Percentiles rank a stretch among this genome's conserved stretches.
Conservation (phyloP, 2,329 filamentous ascomycete species). For the Cylindrodendrum hubeiense region DNA sequence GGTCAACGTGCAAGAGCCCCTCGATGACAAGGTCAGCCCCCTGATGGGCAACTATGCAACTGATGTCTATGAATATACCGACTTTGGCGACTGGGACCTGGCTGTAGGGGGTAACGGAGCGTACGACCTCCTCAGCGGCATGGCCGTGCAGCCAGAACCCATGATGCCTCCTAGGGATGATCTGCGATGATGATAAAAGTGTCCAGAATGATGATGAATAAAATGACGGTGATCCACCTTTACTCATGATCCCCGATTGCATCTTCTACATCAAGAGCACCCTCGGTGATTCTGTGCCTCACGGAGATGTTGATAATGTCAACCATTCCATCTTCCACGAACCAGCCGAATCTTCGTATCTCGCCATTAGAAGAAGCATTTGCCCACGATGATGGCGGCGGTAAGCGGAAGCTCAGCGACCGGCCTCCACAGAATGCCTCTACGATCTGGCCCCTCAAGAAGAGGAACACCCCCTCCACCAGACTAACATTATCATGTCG, state of each 20-base stretch:
- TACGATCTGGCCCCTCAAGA: conserved; percentile 43
- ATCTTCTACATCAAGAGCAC: conserved; percentile 33
- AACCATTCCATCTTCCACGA: conserved; percentile 47
- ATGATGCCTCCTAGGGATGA: conserved; percentile 41
- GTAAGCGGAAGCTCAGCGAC: conserved; percentile 46
- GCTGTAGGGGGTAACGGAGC: conserved; percentile 42
- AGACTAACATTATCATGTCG: conserved; percentile 47
- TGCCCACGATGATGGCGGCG: conserved; percentile 28
- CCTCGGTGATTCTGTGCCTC: conserved; percentile 33
- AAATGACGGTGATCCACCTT: conserved; percentile 4
- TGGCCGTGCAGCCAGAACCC: conserved; percentile 40
- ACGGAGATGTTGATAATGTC: conserved; percentile 43
- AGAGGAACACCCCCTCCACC: conserved; percentile 39
- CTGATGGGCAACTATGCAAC: conserved; percentile 42
- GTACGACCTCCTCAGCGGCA: conserved; percentile 46
- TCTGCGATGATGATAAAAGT: conserved; percentile 28
- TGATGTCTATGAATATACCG: conserved; percentile 48
- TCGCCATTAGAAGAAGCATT: conserved; percentile 19
- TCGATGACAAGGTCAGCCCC: conserved; percentile 46
- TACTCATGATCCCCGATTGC: conserved; percentile 37
- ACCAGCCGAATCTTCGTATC: conserved; percentile 45
- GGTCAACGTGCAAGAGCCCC: conserved; percentile 49
- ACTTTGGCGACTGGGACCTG: conserved; percentile 51
- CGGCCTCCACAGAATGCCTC: conserved; percentile 48
- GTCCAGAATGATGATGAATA: background rate